These are phyloP conservation scores for Grigorovia yakushimaensis DNA, from an alignment of 805 yeast species.

Conservation along the genomic window DNA sequence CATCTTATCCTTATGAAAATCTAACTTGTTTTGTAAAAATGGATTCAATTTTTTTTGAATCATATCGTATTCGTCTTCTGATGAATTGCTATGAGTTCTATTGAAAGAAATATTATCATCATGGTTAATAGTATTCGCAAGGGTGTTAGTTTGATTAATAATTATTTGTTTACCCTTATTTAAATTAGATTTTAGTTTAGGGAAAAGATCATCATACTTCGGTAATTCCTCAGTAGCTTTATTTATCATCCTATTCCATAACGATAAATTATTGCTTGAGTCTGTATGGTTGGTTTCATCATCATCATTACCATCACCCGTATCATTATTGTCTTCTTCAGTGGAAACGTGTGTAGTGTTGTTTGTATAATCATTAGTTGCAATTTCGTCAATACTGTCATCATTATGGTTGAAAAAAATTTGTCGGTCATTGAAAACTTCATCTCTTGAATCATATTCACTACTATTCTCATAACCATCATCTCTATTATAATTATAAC, in stretches of 20 bases:
- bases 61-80: conserved; percentile 28
- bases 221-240: conserved; percentile 46
- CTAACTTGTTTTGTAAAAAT: conserved; percentile 36
- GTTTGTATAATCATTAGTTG: neutral
- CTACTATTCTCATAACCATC: conserved; percentile 23
- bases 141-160: neutral
- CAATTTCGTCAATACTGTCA: neutral
- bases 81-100: conserved; percentile 2
- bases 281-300: neutral
- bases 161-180: neutral
- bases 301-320: too few species aligned
- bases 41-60: conserved; percentile 30
- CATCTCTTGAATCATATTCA: conserved; percentile 15
- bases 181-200: conserved; percentile 20
- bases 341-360: neutral
- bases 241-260: conserved; percentile 32
- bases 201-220: conserved; percentile 67
- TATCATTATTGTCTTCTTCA: neutral
- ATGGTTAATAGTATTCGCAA: neutral
- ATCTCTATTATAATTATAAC: conserved; percentile 8
- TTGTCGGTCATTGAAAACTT: neutral
- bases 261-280: conserved; percentile 17
- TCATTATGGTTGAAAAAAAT: neutral
- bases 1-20: conserved; percentile 65
- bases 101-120: neutral